Base-by-base conservation (phyloP, 371 early-diverging fungal species). In the Mucor lusitanicus region DNA sequence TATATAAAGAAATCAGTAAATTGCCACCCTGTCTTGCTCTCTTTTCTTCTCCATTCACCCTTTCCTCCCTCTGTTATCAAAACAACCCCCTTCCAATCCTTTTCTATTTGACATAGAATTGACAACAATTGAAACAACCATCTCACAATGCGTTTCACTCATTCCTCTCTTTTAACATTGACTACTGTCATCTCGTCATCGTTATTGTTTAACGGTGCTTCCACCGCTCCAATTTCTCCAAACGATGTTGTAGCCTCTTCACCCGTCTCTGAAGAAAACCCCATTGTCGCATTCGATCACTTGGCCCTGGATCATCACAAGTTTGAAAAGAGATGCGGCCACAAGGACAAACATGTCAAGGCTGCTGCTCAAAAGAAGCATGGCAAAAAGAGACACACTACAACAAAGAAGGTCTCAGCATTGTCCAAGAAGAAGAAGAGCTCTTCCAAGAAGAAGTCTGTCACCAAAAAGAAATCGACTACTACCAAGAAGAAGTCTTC, bases 151-250 rank as follows among this genome's bases (percentile, higher is more conserved):
- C 69, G 73, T 44, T 55, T 69, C 23, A 63, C 66, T 40, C 73
- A 55, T 65, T 69, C 73, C 69, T 65, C 65, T 69, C 69, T 69
- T 69, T 72, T 72, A n/a, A 62, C 69, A 32, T 65, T 68, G 32
- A 58, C 68, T 55, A 55, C 69, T 53, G 62, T 69, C 55, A 42
- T 72, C n/a, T 55, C 66, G 9, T 44, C 63, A 12, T 42, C 73
- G 1, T 59, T 72, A 17, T 37, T 72, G 8, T 69, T 48, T 42
- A 56, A 61, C 23, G 50, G 50, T 2, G 69, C 42, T 21, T 42
- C 59, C n/a, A 46, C 73, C 12, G 65, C 60, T 1, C 72, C 72
- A 30, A 32, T 64, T 37, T 28, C 44, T 44, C 28, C 55, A 6
- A 42, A 19, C 54, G 35, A 50, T 25, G 50, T 50, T 50, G 50